phyloP scores from a whole-genome alignment of 768 basidiomycete genomes.

The Grammothele lineata region DNA sequence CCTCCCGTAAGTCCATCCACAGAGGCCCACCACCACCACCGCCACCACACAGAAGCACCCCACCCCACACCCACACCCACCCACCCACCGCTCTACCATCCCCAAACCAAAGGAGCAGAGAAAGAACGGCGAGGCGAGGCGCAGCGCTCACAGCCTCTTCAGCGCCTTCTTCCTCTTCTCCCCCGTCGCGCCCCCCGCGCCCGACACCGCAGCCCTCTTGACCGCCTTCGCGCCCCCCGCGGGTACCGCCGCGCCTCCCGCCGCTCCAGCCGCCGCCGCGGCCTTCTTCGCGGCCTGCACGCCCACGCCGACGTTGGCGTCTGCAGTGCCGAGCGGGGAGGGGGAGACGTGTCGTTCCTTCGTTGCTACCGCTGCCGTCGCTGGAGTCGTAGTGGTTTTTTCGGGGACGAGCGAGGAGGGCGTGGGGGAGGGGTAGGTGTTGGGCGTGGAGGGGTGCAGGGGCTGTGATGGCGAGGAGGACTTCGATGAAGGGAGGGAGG shows the following conservation, averaged over 20 bases:
- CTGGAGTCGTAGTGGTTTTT: slow-evolving; percentile 15
- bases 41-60: too few relatives aligned
- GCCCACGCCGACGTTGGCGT: slow-evolving; percentile 53
- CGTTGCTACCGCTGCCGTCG: too few relatives aligned
- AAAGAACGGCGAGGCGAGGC: too few relatives aligned
- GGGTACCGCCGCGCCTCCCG: slow-evolving; percentile 23
- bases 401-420: slow-evolving; percentile 26
- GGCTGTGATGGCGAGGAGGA: slow-evolving; percentile 32
- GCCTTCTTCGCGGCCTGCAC: slow-evolving; percentile 20
- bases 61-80: too few relatives aligned
- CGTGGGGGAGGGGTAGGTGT: slow-evolving; percentile 37
- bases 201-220: slow-evolving; percentile 65
- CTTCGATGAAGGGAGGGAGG: slow-evolving; percentile 26
- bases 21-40: too few relatives aligned
- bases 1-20: too few relatives aligned
- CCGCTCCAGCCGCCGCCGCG: too few relatives aligned
- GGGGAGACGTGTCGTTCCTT: slow-evolving; percentile 68
- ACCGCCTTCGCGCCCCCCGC: slow-evolving; percentile 59
- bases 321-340: slow-evolving; percentile 65
- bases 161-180: slow-evolving; percentile 90
- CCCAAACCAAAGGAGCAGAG: too few relatives aligned
- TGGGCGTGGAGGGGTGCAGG: slow-evolving; percentile 33
- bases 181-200: slow-evolving; percentile 44
- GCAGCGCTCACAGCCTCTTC: slow-evolving; percentile 69
- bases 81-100: too few relatives aligned